A percentile compares a stretch with the other conserved stretches of the same genome.
These are phyloP conservation scores for Neurospora discreta DNA, from an alignment of 495 filamentous ascomycete genomes.

Conservation along the genomic window DNA sequence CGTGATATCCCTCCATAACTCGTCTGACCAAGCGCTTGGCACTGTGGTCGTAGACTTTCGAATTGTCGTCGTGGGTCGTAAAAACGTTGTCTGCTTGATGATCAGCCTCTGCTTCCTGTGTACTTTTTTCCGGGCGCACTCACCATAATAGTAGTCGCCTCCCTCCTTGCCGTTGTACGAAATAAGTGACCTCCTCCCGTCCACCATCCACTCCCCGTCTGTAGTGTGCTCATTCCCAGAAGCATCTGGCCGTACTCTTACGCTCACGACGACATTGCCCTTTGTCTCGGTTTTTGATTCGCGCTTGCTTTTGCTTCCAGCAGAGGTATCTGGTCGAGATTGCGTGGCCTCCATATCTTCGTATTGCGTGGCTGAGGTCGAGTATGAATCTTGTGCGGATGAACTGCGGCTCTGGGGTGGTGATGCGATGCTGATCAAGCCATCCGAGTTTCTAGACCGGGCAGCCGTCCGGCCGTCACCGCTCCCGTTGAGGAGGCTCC, in stretches of 20 bases:
- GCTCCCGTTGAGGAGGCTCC: conserved; percentile 68
- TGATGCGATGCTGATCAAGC: conserved; percentile 58
- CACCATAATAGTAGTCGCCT: conserved; percentile 89
- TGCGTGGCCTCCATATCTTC: conserved; percentile 55
- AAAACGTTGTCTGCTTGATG: conserved; percentile 77
- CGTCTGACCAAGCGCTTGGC: conserved; percentile 90
- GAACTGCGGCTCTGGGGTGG: conserved; percentile 82
- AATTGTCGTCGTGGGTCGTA: conserved; percentile 80
- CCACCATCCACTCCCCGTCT: conserved; percentile 86
- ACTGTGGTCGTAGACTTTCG: conserved; percentile 82
- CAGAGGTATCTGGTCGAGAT: conserved; percentile 24
- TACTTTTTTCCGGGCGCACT: conserved; percentile 12
- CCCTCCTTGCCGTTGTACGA: conserved; percentile 79
- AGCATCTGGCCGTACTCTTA: conserved; percentile 80
- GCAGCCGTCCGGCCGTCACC: conserved; percentile 64
- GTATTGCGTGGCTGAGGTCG: conserved; percentile 78
- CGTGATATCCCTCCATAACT: conserved; percentile 98
- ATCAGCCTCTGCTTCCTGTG: conserved; percentile 2
- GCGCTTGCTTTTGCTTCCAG: conserved; percentile 36
- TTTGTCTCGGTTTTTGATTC: conserved; percentile 54
- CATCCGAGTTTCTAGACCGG: conserved; percentile 55
- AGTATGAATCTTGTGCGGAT: conserved; percentile 81
- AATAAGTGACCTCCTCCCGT: conserved; percentile 71
- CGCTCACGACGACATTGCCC: conserved; percentile 93
- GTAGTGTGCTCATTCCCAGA: conserved; percentile 45